Evolutionary conservation across 1,284 basidiomycete genomes (phyloP).

Genomic region (Leucoagaricus sp.): DNA sequence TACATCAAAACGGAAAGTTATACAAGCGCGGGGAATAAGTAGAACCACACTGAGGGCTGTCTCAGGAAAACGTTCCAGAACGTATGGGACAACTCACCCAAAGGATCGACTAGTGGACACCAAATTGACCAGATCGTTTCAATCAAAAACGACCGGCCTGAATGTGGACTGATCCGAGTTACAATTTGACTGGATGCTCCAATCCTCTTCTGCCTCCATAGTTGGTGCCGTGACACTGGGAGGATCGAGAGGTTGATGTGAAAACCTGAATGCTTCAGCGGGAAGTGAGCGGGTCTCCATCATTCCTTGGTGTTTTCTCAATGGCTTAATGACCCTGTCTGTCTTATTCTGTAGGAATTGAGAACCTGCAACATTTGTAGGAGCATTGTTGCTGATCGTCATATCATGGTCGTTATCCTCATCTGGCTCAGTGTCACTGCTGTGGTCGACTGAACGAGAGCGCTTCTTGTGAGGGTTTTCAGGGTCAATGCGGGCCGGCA

Average conservation of each 20-base stretch:
- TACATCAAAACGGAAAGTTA: constrained; percentile 7
- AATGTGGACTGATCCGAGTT: neutral
- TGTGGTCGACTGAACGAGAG: constrained; percentile 27
- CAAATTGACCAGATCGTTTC: neutral
- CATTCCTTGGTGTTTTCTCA: constrained; percentile 35
- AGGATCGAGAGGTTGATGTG: constrained; percentile 2
- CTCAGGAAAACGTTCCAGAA: neutral
- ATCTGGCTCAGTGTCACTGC: constrained; percentile 16
- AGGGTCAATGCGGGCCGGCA: constrained; percentile 8
- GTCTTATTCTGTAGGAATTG: neutral
- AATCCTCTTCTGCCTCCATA: constrained; percentile 30
- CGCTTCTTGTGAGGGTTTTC: constrained; percentile 31
- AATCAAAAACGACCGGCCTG: constrained; percentile 9
- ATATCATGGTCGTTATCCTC: constrained; percentile 22
- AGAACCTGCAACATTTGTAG: neutral
- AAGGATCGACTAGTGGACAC: neutral
- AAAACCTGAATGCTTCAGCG: constrained; percentile 24
- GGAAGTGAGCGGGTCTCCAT: constrained; percentile 39
- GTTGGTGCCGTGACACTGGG: constrained; percentile 11
- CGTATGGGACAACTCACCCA: constrained; percentile 1
- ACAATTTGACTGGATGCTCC: constrained; percentile 25
- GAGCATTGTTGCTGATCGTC: constrained; percentile 13
- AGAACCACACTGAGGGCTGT: neutral
- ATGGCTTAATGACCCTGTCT: constrained; percentile 39
- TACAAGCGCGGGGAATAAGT: neutral